Evolutionary conservation across 345 rosid species (phyloP).

Genomic region (Bruguiera gymnorhiza): DNA sequence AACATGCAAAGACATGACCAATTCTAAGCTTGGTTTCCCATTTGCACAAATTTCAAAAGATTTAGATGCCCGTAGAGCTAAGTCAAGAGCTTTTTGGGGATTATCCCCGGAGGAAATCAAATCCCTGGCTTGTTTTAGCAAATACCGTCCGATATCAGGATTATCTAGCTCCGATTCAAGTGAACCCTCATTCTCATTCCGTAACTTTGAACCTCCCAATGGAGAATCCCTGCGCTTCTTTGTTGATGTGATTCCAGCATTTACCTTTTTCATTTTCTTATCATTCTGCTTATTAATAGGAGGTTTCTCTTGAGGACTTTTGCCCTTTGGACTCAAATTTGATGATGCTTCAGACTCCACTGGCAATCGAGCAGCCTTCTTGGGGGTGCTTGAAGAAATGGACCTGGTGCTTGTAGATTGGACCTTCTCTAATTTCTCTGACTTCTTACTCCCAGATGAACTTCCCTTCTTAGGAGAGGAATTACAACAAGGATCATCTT

Average conservation of each 20-base stretch:
- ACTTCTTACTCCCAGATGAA: slow-evolving; percentile 41
- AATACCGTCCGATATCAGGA: slow-evolving; percentile 62
- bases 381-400: slow-evolving; percentile 33
- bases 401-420: slow-evolving; percentile 37
- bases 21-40: slow-evolving; percentile 56
- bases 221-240: slow-evolving; percentile 42
- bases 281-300: slow-evolving; percentile 32
- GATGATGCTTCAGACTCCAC: slow-evolving; percentile 31
- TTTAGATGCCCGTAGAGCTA: slow-evolving; percentile 55
- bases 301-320: slow-evolving; percentile 36
- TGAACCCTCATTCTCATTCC: slow-evolving; percentile 35
- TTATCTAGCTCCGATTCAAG: slow-evolving; percentile 42
- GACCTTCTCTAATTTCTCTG: slow-evolving; percentile 40
- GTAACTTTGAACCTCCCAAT: slow-evolving; percentile 26
- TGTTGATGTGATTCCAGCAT: slow-evolving; percentile 15
- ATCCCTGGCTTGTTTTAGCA: slow-evolving; percentile 73
- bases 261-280: slow-evolving; percentile 46
- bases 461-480: slow-evolving; percentile 44
- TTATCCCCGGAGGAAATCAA: slow-evolving; percentile 69
- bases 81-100: slow-evolving; percentile 65
- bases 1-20: slow-evolving; percentile 80
- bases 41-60: slow-evolving; percentile 56
- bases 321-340: slow-evolving; percentile 39
- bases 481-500: slow-evolving; percentile 31
- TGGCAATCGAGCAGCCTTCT: slow-evolving; percentile 15